These are phyloP conservation scores for Clarireedia homoeocarpa DNA, from an alignment of 2,329 filamentous ascomycete genomes.

Conservation along the genomic window DNA sequence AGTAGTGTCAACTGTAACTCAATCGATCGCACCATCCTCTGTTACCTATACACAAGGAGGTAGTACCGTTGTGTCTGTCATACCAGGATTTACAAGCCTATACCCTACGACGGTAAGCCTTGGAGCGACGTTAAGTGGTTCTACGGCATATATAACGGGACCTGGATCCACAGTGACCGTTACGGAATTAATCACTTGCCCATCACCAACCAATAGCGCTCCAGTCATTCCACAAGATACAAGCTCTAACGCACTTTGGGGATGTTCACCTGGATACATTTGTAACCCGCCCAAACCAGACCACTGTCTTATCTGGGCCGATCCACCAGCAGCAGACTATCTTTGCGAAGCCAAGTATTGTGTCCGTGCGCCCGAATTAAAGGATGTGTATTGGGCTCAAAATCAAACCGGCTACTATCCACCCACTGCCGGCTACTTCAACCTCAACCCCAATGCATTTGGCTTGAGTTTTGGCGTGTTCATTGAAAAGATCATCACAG, in stretches of 20 bases:
- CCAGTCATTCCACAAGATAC: conserved; percentile 21
- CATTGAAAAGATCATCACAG: conserved; percentile 34
- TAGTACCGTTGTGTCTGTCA: conserved; percentile 12
- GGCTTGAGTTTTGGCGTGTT: conserved; percentile 58
- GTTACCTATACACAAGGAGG: conserved; percentile 6
- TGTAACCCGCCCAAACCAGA: conserved; percentile 33
- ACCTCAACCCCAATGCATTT: conserved; percentile 55
- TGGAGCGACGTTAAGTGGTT: conserved; percentile 2
- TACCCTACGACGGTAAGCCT: conserved; percentile 8
- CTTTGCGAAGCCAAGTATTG: conserved; percentile 34
- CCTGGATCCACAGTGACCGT: conserved; percentile 15
- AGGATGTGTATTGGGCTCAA: conserved; percentile 33
- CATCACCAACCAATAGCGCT: conserved; percentile 20
- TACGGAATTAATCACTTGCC: conserved; percentile 15
- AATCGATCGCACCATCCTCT: not conserved
- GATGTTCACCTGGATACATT: conserved; percentile 36
- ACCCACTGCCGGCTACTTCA: conserved; percentile 50
- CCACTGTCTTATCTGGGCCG: conserved; percentile 34
- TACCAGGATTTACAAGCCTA: conserved; percentile 7
- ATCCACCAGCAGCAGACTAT: conserved; percentile 33
- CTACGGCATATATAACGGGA: conserved; percentile 1
- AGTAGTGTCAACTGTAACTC: conserved; percentile 2
- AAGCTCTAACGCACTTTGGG: conserved; percentile 31
- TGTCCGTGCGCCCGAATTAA: conserved; percentile 28
- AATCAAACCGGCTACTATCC: conserved; percentile 44